A percentile compares a stretch with the other conserved stretches of the same genome.
phyloP scores from a whole-genome alignment of 768 basidiomycete species.

The Tremella mesenterica region DNA sequence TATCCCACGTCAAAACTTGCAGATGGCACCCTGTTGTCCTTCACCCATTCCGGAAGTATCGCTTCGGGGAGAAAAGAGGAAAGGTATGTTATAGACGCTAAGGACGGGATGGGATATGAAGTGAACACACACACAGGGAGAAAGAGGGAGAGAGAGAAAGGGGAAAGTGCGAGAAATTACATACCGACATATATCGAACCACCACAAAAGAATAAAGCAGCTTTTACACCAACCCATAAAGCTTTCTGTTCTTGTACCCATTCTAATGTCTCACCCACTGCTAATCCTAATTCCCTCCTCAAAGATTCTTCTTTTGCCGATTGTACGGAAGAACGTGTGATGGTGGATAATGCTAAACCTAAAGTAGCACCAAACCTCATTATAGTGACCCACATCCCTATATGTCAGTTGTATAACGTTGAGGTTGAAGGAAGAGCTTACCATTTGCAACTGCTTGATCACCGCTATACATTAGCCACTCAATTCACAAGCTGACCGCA shows the following conservation, averaged over 20 bases:
- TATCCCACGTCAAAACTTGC: no score
- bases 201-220: neutral
- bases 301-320: neutral
- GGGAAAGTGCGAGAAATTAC: no score
- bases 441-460: conserved; percentile 16
- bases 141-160: no score
- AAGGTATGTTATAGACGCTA: no score
- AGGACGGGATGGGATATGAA: no score
- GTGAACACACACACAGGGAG: no score
- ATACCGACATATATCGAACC: neutral
- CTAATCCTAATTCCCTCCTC: neutral
- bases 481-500: no score
- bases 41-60: no score
- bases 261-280: neutral
- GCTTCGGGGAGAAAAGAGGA: no score
- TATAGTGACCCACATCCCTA: conserved; percentile 7
- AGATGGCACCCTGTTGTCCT: no score
- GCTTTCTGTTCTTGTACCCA: neutral
- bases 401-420: neutral
- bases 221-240: neutral
- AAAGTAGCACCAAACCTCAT: conserved; percentile 4
- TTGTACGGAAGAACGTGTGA: conserved; percentile 4
- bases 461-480: no score
- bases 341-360: conserved; percentile 4
- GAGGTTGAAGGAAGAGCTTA: neutral